Base-by-base conservation (phyloP, 1,139 yeast genomes). In the Yamadazyma diospyri region DNA sequence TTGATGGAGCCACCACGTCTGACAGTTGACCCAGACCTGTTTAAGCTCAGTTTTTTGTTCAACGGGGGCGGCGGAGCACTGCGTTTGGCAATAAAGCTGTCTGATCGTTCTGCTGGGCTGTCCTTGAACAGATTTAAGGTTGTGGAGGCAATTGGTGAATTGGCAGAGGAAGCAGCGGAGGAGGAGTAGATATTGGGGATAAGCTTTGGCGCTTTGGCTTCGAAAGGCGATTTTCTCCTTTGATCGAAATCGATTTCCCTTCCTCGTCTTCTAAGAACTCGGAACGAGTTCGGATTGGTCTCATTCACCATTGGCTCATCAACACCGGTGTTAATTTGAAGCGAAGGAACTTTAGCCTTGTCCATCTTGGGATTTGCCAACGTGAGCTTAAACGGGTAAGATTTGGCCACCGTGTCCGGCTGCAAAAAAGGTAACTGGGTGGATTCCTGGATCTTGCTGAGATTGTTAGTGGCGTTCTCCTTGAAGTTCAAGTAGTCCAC, bases 161-260 rank as follows among this genome's bases (percentile, higher is more conserved):
- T 48, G 6, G 54, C 37, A 5, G 53, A 35, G 40, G 63, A 63
- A 0, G 57, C 52, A 4, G 67, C 63, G 1, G 72, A 66, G 0
- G 71, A 65, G 0, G 71, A 61, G 38, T 64, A 65, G 12, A 66
- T 68, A 38, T 64, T 68, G 6, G 71, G 67, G 21, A 67, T 67
- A 29, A 61, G 45, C 35, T 65, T 65, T 1, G 74, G 72, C 1
- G 69, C 60, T 34, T 64, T 66, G 3, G 57, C 43, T 27, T 71
- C 78, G 47, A 75, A 82, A 1, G 95, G 94, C 0, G 94, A 81
- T 32, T 79, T 78, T 27, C 95, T 62, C 35, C 89, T 66, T 47
- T 85, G 81, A 48, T 86, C 94, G 52, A 86, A 85, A 57, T 87
- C 88, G 37, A 86, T 84, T 50, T 83, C 94, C 18, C 75, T 62